Percentiles rank a stretch among this genome's conserved stretches.
phyloP scores from a whole-genome alignment of 1,139 yeast genomes.

The Debaryomyces coudertii region DNA sequence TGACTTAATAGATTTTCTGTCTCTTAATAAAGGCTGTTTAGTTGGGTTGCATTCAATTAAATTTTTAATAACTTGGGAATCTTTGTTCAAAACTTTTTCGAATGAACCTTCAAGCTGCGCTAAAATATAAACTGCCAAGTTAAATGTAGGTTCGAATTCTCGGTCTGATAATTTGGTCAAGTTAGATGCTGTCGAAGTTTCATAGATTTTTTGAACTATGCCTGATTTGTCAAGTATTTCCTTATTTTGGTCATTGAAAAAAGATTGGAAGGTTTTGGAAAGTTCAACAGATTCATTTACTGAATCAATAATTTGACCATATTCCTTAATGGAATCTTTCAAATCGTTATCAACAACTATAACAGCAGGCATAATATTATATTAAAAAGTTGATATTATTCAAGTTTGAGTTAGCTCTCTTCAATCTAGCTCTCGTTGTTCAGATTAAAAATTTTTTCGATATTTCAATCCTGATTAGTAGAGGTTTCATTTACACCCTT shows the following conservation, averaged over 20 bases:
- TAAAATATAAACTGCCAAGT: conserved; percentile 43
- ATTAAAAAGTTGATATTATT: conserved; percentile 6
- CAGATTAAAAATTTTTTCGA: conserved; percentile 14
- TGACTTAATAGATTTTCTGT: conserved; percentile 49
- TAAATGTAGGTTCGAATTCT: conserved; percentile 51
- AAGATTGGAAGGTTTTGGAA: conserved; percentile 31
- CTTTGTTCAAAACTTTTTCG: conserved; percentile 31
- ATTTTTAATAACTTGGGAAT: conserved; percentile 33
- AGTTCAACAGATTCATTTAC: conserved; percentile 31
- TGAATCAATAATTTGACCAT: conserved; percentile 43
- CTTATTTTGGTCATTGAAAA: conserved; percentile 25
- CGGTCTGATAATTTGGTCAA: conserved; percentile 44
- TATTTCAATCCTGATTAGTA: conserved; percentile 7
- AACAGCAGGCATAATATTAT: conserved; percentile 43
- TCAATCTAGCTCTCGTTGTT: conserved; percentile 7
- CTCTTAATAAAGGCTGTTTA: conserved; percentile 48
- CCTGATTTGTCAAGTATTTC: conserved; percentile 34
- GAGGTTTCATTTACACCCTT: conserved; percentile 5
- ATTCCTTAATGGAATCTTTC: conserved; percentile 46
- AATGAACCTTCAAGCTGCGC: conserved; percentile 33
- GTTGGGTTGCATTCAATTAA: conserved; percentile 39
- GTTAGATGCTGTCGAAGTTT: conserved; percentile 27
- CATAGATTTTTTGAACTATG: conserved; percentile 32
- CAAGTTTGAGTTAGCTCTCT: conserved; percentile 3
- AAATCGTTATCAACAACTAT: conserved; percentile 51